These are phyloP conservation scores for Pleurotus djamor DNA, from an alignment of 768 basidiomycete species.

Conservation along the genomic window DNA sequence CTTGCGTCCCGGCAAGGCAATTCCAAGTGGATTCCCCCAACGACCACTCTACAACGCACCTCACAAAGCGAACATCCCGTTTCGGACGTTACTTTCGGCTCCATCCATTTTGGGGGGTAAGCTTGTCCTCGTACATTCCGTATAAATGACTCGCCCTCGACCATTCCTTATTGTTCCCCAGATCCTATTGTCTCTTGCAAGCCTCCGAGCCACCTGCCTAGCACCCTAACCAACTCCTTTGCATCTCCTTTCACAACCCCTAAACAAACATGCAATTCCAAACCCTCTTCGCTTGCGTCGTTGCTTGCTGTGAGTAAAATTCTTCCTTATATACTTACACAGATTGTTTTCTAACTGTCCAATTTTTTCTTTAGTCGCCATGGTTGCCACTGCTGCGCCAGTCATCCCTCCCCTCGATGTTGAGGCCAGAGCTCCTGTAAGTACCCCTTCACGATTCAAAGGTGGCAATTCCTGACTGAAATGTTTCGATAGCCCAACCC, in stretches of 20 bases:
- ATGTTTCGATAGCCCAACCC: neutral
- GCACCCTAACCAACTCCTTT: neutral
- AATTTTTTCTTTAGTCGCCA: neutral
- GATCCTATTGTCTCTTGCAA: neutral
- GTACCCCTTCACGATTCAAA: neutral
- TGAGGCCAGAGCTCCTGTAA: constrained; percentile 1
- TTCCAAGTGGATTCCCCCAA: neutral
- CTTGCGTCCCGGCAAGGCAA: neutral
- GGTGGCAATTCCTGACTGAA: too few species aligned
- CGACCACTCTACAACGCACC: neutral
- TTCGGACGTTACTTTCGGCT: neutral
- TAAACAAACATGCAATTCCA: constrained; percentile 1
- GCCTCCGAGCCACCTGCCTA: neutral
- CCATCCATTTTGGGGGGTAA: neutral
- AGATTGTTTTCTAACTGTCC: neutral
- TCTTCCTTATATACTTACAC: neutral
- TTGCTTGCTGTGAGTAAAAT: constrained; percentile 4
- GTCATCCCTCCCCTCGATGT: constrained; percentile 6
- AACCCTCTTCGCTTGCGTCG: neutral
- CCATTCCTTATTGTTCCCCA: neutral
- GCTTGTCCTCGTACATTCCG: neutral
- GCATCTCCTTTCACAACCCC: neutral
- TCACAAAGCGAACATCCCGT: neutral
- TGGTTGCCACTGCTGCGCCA: neutral
- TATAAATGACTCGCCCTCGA: neutral